phyloP scores from a whole-genome alignment of 768 basidiomycete species.

The Lactarius sanguifluus region DNA sequence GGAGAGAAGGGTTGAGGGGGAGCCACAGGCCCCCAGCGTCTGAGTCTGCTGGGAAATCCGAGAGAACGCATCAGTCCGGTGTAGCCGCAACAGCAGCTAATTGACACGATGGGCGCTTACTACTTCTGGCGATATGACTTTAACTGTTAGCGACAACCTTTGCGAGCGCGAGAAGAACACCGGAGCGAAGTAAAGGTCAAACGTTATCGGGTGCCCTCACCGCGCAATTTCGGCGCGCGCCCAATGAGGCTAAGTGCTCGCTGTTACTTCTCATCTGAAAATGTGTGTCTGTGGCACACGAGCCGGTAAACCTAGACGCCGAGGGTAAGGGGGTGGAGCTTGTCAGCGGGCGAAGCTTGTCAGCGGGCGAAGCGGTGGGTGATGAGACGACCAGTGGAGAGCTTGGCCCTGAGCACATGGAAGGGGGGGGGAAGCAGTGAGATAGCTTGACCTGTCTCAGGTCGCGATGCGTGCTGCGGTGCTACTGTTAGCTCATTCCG shows the following conservation, averaged over 20 bases:
- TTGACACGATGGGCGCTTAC: not conserved
- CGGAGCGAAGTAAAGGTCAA: not conserved
- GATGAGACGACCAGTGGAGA: not conserved
- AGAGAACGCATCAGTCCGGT: not conserved
- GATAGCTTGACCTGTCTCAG: not conserved
- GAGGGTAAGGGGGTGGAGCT: not conserved
- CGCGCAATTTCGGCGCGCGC: not conserved
- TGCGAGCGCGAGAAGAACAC: not conserved
- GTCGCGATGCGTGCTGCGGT: not conserved
- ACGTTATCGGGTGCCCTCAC: not conserved
- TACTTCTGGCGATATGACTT: not conserved
- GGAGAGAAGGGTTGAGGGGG: no score
- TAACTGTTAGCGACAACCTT: not conserved
- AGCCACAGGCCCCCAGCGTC: not conserved
- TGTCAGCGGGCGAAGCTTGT: slow-evolving; percentile 1
- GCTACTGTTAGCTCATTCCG: not conserved
- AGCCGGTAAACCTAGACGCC: not conserved
- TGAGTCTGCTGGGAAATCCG: not conserved
- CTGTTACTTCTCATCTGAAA: not conserved
- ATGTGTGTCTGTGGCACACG: not conserved
- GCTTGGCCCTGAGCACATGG: slow-evolving; percentile 15
- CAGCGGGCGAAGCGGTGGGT: not conserved
- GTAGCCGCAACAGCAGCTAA: not conserved
- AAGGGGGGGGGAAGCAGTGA: not conserved
- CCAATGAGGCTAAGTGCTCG: not conserved